These are phyloP conservation scores for Dryas alaskensis DNA, from an alignment of 306 rosid species.

Conservation along the genomic window DNA sequence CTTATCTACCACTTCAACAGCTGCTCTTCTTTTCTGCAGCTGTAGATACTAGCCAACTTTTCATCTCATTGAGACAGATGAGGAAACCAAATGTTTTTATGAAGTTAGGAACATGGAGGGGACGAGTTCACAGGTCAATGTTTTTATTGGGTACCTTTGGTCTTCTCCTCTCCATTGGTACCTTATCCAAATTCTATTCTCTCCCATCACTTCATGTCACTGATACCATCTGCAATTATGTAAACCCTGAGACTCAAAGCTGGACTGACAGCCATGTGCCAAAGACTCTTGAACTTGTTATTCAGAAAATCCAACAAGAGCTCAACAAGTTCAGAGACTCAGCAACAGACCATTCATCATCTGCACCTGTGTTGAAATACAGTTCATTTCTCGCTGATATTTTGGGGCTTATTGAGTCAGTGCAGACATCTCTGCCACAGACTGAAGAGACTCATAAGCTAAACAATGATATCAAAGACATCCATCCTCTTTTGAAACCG, in stretches of 20 bases:
- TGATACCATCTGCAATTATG: conserved; percentile 36
- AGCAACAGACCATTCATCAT: conserved; percentile 24
- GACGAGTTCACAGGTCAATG: conserved; percentile 38
- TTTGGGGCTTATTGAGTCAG: conserved; percentile 54
- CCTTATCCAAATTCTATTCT: conserved; percentile 45
- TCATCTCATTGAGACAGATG: conserved; percentile 34
- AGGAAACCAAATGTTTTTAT: conserved; percentile 31
- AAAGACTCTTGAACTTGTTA: conserved; percentile 32
- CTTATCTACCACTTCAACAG: not conserved
- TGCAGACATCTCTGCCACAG: conserved; percentile 24
- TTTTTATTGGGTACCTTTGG: conserved; percentile 39
- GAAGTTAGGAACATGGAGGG: conserved; percentile 48
- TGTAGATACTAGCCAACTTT: not conserved
- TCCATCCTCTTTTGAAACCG: conserved; percentile 43
- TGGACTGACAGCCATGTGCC: conserved; percentile 24
- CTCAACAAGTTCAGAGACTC: conserved; percentile 36
- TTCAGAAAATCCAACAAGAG: conserved; percentile 47
- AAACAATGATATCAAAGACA: not conserved
- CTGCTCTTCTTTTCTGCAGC: not conserved
- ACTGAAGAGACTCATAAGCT: conserved; percentile 3
- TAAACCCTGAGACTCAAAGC: conserved; percentile 20
- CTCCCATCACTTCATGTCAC: conserved; percentile 41
- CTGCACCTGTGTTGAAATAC: conserved; percentile 23
- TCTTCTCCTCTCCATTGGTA: conserved; percentile 42
- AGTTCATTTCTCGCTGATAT: conserved; percentile 61